These are phyloP conservation scores for Kregervanrija pseudodelftensis DNA, from an alignment of 805 yeast species.

Conservation along the genomic window DNA sequence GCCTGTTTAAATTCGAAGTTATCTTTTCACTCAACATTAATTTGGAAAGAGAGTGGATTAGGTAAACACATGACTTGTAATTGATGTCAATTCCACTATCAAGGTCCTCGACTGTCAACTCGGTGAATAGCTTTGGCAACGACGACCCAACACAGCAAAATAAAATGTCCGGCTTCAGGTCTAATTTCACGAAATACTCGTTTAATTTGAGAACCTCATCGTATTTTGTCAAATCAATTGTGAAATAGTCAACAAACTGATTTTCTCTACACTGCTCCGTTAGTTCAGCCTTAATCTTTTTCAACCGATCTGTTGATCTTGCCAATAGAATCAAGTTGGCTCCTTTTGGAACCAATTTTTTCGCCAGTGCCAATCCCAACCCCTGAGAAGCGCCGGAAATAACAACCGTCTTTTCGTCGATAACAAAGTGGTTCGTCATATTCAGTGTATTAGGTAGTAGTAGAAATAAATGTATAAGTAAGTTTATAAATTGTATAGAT, in stretches of 20 bases:
- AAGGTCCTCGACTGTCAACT: conserved; percentile 52
- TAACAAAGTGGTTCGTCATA: conserved; percentile 14
- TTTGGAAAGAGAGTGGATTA: conserved; percentile 56
- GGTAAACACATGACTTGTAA: conserved; percentile 64
- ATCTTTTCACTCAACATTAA: conserved; percentile 5
- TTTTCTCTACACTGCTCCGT: background rate
- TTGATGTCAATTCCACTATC: conserved; percentile 57
- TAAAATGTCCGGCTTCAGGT: conserved; percentile 56
- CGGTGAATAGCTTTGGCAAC: conserved; percentile 68
- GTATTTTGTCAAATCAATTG: conserved; percentile 63
- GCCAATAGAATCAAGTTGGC: conserved; percentile 73
- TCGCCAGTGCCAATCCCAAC: conserved; percentile 74
- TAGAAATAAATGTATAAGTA: background rate
- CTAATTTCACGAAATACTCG: conserved; percentile 19
- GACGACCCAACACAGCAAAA: conserved; percentile 88
- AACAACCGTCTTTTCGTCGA: conserved; percentile 51
- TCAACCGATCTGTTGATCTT: conserved; percentile 57
- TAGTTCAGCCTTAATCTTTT: conserved; percentile 35
- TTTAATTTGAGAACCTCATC: conserved; percentile 34
- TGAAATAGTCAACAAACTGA: conserved; percentile 32
- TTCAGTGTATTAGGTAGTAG: background rate
- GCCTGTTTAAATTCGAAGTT: conserved; percentile 29
- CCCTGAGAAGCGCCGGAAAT: conserved; percentile 97
- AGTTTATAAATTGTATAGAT: background rate
- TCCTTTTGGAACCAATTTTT: conserved; percentile 34